phyloP scores from a whole-genome alignment of 1,284 basidiomycete species.

The Ustanciosporium gigantosporum region DNA sequence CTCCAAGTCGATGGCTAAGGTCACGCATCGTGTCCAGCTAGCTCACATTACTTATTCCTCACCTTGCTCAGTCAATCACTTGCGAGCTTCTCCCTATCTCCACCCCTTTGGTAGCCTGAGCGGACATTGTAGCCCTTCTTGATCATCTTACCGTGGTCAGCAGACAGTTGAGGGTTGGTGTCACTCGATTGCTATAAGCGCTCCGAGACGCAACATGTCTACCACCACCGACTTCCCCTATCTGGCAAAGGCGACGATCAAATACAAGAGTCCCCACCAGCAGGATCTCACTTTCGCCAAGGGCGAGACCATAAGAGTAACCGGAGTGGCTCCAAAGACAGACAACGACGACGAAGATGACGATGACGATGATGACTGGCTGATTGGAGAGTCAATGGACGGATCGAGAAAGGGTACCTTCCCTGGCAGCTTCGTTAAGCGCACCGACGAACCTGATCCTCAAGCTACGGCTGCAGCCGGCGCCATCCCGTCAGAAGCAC shows the following conservation, averaged over 20 bases:
- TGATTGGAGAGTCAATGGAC: conserved; percentile 56
- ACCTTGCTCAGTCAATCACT: no score
- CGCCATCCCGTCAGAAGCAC: conserved; percentile 14
- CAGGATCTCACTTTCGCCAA: conserved; percentile 56
- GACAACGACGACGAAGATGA: conserved; percentile 41
- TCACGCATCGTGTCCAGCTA: no score
- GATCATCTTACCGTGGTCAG: no score
- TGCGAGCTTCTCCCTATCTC: no score
- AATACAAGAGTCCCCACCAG: conserved; percentile 55
- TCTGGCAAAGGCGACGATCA: conserved; percentile 47
- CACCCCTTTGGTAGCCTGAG: no score
- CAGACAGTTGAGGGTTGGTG: no score
- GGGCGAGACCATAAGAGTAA: conserved; percentile 57
- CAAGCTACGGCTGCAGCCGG: conserved; percentile 15
- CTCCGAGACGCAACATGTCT: conserved; percentile 21
- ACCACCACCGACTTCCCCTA: conserved; percentile 19
- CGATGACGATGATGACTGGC: conserved; percentile 62
- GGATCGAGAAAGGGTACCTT: conserved; percentile 57
- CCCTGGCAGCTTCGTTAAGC: conserved; percentile 55
- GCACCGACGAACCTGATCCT: conserved; percentile 34
- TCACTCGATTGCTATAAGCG: no score
- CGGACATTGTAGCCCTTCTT: no score
- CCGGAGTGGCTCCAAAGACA: conserved; percentile 41
- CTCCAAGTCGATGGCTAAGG: no score
- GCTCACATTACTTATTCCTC: no score